Conservation (phyloP, 441 rosid species). For the Cnidoscolus chayamansa region DNA sequence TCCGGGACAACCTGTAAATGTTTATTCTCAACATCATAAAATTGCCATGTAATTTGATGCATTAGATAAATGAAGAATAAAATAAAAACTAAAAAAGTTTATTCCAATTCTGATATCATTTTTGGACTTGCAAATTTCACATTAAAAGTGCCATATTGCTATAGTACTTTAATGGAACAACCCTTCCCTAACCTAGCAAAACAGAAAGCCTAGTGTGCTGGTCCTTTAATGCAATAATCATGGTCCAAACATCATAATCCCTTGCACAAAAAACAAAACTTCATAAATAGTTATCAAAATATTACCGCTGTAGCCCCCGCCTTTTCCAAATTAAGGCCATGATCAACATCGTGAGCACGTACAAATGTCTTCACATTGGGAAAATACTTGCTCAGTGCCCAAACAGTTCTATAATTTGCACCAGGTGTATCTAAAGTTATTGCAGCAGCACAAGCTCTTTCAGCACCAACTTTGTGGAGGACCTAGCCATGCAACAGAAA, state of each 20-base stretch:
- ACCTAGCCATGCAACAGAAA: slow-evolving; percentile 49
- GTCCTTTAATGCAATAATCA: slow-evolving; percentile 1
- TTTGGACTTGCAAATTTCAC: slow-evolving; percentile 1
- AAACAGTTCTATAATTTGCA: slow-evolving; percentile 96
- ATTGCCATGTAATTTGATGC: background rate
- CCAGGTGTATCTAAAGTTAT: slow-evolving; percentile 93
- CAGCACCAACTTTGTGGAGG: slow-evolving; percentile 95
- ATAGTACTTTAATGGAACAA: background rate
- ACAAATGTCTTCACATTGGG: slow-evolving; percentile 95
- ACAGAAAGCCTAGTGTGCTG: background rate
- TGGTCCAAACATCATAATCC: background rate
- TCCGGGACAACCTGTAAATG: slow-evolving; percentile 86
- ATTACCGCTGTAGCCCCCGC: slow-evolving; percentile 97
- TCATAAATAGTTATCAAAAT: slow-evolving; percentile 24
- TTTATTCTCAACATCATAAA: slow-evolving; percentile 16
- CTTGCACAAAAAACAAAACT: background rate
- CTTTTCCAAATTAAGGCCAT: slow-evolving; percentile 92
- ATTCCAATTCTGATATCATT: background rate
- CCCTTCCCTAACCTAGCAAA: background rate
- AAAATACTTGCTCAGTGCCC: slow-evolving; percentile 96
- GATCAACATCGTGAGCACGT: slow-evolving; percentile 97
- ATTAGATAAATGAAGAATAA: background rate
- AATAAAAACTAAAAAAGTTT: background rate
- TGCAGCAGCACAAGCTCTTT: slow-evolving; percentile 96
- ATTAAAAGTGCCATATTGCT: background rate